Conservation (phyloP, 2,329 filamentous ascomycete species). For the Chalaropsis ovoidea region DNA sequence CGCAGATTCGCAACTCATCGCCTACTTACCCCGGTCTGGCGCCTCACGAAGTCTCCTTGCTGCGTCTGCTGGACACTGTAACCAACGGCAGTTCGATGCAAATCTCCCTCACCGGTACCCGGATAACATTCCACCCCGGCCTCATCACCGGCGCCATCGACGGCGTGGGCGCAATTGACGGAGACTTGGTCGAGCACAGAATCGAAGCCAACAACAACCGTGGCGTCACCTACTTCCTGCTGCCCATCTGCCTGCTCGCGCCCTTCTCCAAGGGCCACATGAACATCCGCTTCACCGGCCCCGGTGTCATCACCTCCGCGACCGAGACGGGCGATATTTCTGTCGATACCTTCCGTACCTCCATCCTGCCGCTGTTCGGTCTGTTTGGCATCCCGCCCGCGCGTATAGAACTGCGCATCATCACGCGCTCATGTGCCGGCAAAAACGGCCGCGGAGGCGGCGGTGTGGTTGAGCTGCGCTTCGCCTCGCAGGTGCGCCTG, state of each 20-base stretch:
- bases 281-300: constrained; percentile 80
- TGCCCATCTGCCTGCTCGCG: constrained; percentile 79
- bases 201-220: constrained; percentile 66
- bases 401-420: constrained; percentile 74
- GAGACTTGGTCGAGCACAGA: constrained; percentile 71
- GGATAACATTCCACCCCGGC: constrained; percentile 81
- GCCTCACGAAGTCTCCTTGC: constrained; percentile 86
- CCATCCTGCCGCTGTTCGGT: constrained; percentile 78
- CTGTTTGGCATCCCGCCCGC: constrained; percentile 74
- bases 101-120: constrained; percentile 92
- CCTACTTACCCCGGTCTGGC: constrained; percentile 80
- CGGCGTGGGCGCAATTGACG: constrained; percentile 58
- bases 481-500: constrained; percentile 83
- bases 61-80: constrained; percentile 84
- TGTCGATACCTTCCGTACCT: constrained; percentile 86
- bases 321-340: constrained; percentile 79
- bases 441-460: constrained; percentile 68
- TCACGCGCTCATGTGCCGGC: constrained; percentile 69
- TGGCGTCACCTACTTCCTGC: constrained; percentile 82
- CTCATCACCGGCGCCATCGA: constrained; percentile 78
- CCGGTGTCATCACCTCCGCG: constrained; percentile 82
- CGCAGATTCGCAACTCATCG: constrained; percentile 81
- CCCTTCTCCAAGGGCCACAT: constrained; percentile 88
- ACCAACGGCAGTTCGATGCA: constrained; percentile 94
- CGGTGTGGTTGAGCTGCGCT: constrained; percentile 85